Evolutionary conservation across 176 grass and related monocot species (phyloP).

Genomic region (Pharus latifolius): DNA sequence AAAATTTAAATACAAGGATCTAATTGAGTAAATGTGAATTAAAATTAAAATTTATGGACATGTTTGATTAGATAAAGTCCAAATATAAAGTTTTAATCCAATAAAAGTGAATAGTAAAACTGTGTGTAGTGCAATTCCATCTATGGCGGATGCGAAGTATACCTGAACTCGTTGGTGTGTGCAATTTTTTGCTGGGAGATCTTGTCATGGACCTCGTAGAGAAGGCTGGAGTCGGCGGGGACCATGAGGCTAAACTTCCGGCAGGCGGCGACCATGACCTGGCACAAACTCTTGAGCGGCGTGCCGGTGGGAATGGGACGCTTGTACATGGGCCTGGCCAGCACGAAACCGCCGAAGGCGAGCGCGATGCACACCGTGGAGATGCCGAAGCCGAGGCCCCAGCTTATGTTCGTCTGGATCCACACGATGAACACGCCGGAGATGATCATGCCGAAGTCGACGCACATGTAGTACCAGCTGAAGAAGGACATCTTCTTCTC

Average conservation of each 20-base stretch:
- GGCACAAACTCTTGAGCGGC: constrained; percentile 53
- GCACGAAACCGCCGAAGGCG: constrained; percentile 43
- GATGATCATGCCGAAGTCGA: constrained; percentile 64
- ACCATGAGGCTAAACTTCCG: constrained; percentile 27
- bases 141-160: background rate
- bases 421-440: constrained; percentile 69
- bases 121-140: too few species aligned
- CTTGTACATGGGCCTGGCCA: constrained; percentile 40
- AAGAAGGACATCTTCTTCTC: constrained; percentile 61
- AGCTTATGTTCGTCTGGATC: constrained; percentile 76
- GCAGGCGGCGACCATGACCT: constrained; percentile 51
- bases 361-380: constrained; percentile 45
- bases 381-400: constrained; percentile 77
- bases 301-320: constrained; percentile 35
- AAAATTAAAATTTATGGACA: too few species aligned
- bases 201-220: constrained; percentile 34
- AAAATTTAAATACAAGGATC: too few species aligned
- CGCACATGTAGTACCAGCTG: constrained; percentile 71
- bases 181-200: constrained; percentile 27
- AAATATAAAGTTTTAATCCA: too few species aligned
- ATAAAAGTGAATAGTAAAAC: too few species aligned
- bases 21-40: too few species aligned
- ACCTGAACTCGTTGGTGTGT: constrained; percentile 56
- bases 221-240: constrained; percentile 16
- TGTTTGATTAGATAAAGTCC: too few species aligned